phyloP scores from a whole-genome alignment of 108 stramenopile genomes.

The Cyclotella cryptica region DNA sequence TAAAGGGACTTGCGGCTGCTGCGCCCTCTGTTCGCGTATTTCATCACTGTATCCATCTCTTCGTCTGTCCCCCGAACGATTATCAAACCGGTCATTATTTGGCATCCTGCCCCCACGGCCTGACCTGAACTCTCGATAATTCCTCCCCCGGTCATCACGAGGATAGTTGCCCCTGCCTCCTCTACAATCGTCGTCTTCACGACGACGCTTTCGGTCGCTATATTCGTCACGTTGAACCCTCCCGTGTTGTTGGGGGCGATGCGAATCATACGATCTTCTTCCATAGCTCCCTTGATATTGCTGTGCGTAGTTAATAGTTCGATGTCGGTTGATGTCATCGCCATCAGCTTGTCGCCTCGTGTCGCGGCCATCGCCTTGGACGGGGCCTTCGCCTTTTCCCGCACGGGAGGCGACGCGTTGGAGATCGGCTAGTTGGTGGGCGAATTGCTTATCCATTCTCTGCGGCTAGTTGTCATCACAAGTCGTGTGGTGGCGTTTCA shows the following conservation, averaged over 20 bases:
- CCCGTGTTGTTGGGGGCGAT: neutral
- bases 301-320: neutral
- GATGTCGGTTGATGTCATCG: neutral
- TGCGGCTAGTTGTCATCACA: too few relatives aligned
- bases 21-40: neutral
- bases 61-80: too few relatives aligned
- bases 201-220: slow-evolving; percentile 7
- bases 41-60: neutral
- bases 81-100: too few relatives aligned
- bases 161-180: neutral
- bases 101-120: too few relatives aligned
- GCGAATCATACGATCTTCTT: neutral
- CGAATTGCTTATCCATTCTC: slow-evolving; percentile 52
- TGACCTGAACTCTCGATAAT: neutral
- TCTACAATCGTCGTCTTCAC: neutral
- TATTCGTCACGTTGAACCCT: neutral
- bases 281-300: neutral
- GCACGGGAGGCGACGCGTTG: slow-evolving; percentile 61
- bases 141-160: neutral
- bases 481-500: too few relatives aligned
- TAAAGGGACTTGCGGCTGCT: slow-evolving; percentile 1
- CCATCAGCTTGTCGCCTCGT: neutral
- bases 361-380: neutral
- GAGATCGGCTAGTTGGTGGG: slow-evolving; percentile 64
- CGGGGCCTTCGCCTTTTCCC: neutral